These are phyloP conservation scores for Logfia minima DNA, from an alignment of 129 eudicot genomes.

Conservation along the genomic window DNA sequence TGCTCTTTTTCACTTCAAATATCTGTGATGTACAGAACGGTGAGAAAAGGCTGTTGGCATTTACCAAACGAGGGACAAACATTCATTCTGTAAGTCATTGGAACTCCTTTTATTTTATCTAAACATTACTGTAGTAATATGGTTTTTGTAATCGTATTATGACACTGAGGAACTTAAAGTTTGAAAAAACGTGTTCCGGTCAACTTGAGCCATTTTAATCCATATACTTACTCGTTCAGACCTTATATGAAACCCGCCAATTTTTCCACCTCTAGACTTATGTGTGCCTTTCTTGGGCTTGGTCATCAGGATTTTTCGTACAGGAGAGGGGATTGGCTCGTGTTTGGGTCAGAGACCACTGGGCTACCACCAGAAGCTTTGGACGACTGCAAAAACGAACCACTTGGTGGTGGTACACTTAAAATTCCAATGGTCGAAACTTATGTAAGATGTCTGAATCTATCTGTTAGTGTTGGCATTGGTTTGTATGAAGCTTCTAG, in stretches of 20 bases:
- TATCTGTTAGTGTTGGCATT: constrained; percentile 94
- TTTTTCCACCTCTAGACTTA: not conserved
- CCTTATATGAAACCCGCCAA: not conserved
- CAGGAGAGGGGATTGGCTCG: constrained; percentile 92
- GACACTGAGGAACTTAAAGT: not conserved
- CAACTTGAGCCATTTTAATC: not conserved
- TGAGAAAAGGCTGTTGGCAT: constrained; percentile 85
- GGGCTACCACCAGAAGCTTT: constrained; percentile 91
- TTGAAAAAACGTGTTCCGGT: not conserved
- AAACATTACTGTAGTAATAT: not conserved
- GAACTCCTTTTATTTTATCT: not conserved
- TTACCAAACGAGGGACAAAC: constrained; percentile 81
- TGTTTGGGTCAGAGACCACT: constrained; percentile 88
- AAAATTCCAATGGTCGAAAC: constrained; percentile 94
- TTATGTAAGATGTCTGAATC: constrained; percentile 89
- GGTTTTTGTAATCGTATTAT: not conserved
- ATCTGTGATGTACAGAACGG: constrained; percentile 52
- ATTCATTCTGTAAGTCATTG: constrained; percentile 76
- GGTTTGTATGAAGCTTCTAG: constrained; percentile 93
- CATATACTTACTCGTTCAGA: not conserved
- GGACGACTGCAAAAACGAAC: constrained; percentile 60
- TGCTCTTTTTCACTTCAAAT: not conserved
- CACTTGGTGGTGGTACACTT: constrained; percentile 73
- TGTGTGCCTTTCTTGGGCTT: not conserved
- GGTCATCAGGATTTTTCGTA: constrained; percentile 66